Base-by-base conservation (phyloP, 169 alveolate genomes). In the Neospora caninum region DNA sequence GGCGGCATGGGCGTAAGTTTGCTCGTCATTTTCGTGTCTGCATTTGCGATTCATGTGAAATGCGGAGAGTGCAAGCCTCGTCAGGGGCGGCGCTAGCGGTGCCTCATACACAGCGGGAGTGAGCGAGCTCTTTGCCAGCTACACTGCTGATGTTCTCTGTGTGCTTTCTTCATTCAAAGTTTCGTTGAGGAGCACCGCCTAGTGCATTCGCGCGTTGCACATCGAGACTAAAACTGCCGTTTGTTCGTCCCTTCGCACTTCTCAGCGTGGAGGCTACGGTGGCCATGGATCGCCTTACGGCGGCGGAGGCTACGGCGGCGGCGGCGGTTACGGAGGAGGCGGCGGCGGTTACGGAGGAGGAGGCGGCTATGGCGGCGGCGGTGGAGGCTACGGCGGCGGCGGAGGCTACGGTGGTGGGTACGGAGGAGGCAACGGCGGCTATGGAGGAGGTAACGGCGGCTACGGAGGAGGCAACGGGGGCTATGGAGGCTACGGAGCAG, bases 401-500 rank as follows among this genome's bases (percentile, higher is more conserved):
- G 95, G 39, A 43, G 80, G 80, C 36, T 92, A 78, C 42, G 67
- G 36, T 29, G 95, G 95, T 42, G 86, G 82, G 58, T 58, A 69
- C 88, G 83, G 88, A 88, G 92, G 92, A 16, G 92, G 94, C 13
- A 54, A 80, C 91, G 91, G 53, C 31, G 91, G 69, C 31, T 89
- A 67, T 36, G 91, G 91, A 25, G 80, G 80, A 67, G 84, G 84
- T 34, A 43, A 43, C 13, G 42, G 45, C 43, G 84, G 45, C 84
- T 73, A 31, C 64, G 83, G 92, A 31, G 95, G 39, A 54, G 80
- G 80, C 43, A 92, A 73, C 42, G 83, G 53, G 34, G 95, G 95
- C 70, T 86, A 91, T 80, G 87, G 87, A 73, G 80, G 88, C 94
- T 86, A 88, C 45, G 92, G 94, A 0, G 80, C 58, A 70, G 94